Conservation (phyloP, 306 rosid species). For the Sicyos baderoa region DNA sequence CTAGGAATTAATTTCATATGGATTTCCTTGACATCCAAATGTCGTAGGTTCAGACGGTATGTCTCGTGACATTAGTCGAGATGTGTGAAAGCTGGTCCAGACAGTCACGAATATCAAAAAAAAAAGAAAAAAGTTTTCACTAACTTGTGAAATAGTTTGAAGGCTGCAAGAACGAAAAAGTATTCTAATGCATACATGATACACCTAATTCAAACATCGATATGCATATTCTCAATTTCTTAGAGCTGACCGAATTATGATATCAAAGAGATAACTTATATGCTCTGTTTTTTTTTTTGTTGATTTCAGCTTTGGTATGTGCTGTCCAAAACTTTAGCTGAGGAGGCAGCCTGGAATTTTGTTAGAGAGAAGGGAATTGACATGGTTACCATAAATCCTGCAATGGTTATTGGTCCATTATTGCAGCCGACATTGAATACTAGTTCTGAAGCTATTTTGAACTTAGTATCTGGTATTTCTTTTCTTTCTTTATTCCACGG, state of each 20-base stretch:
- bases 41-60: no score
- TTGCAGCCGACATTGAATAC: conserved; percentile 63
- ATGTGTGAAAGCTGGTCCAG: no score
- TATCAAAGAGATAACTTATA: neutral
- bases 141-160: neutral
- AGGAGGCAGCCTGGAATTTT: conserved; percentile 85
- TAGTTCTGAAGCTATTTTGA: conserved; percentile 40
- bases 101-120: no score
- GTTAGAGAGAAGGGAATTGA: conserved; percentile 60
- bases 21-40: no score
- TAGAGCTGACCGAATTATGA: neutral
- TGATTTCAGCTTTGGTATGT: conserved; percentile 55
- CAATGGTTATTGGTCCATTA: conserved; percentile 69
- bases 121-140: no score
- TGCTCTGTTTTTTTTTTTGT: neutral
- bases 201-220: neutral
- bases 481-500: neutral
- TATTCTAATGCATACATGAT: neutral
- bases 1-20: no score
- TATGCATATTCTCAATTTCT: neutral
- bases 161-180: neutral
- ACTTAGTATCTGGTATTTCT: conserved; percentile 48
- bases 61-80: no score
- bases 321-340: conserved; percentile 80
- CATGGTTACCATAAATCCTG: conserved; percentile 60